Conservation (phyloP, 106 monocot genomes). For the Phalaenopsis aphrodite region DNA sequence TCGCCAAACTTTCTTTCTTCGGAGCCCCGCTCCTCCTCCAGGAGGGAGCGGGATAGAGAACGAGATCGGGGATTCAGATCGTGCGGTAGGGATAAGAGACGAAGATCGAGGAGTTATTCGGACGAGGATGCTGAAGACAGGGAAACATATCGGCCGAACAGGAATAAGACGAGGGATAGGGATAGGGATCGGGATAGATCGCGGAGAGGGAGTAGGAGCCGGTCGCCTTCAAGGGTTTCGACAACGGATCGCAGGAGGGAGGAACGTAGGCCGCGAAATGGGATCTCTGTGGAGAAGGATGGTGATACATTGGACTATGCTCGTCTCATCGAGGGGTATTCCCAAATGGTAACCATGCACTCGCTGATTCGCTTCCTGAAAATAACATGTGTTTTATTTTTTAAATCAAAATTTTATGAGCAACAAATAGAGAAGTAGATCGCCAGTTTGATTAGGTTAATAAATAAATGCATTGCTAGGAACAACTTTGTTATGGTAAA, state of each 20-base stretch:
- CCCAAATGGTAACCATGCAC: constrained; percentile 41
- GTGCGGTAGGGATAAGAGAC: constrained; percentile 1
- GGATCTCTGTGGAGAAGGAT: constrained; percentile 8
- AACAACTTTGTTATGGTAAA: no score
- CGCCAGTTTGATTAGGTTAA: no score
- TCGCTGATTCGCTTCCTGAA: neutral
- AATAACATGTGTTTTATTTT: neutral
- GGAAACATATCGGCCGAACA: neutral
- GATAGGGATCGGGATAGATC: neutral
- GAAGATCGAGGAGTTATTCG: constrained; percentile 10
- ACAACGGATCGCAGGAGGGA: constrained; percentile 12
- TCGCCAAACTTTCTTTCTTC: neutral
- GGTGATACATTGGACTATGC: constrained; percentile 41
- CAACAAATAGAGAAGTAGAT: no score
- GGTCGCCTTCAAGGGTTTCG: constrained; percentile 11
- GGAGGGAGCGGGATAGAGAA: constrained; percentile 7
- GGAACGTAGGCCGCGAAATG: constrained; percentile 1
- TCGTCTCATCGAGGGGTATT: constrained; percentile 54
- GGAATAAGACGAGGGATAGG: constrained; percentile 1
- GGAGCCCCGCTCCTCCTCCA: neutral
- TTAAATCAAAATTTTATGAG: neutral
- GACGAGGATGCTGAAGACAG: constrained; percentile 8
- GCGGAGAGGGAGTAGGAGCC: constrained; percentile 14
- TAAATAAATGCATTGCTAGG: no score
- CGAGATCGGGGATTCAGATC: constrained; percentile 2